These are phyloP conservation scores for Ophiostoma triangulosporum DNA, from an alignment of 2,329 filamentous ascomycete species.

Conservation along the genomic window DNA sequence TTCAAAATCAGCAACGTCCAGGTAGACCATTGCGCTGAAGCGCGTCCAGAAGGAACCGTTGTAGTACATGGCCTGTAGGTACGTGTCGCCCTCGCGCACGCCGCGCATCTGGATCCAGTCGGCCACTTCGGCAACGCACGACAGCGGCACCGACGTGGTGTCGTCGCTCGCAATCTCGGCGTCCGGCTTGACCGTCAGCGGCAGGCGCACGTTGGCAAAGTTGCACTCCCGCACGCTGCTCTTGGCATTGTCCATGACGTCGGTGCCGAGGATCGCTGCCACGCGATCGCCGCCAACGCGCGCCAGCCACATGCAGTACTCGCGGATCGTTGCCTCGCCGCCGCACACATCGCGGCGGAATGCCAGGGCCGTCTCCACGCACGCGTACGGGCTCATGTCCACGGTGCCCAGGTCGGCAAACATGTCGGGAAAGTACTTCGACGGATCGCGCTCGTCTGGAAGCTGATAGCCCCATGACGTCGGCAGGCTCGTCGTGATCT, in stretches of 20 bases:
- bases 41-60: slow-evolving; percentile 44
- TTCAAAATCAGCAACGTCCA: slow-evolving; percentile 51
- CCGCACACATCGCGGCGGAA: slow-evolving; percentile 49
- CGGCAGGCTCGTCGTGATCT: slow-evolving; percentile 53
- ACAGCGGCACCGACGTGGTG: slow-evolving; percentile 9
- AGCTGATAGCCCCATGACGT: slow-evolving; percentile 52
- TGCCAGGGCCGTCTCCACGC: slow-evolving; percentile 45
- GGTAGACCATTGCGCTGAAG: slow-evolving; percentile 52
- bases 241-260: slow-evolving; percentile 43
- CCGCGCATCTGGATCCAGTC: slow-evolving; percentile 8
- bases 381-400: slow-evolving; percentile 50
- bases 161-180: slow-evolving; percentile 1
- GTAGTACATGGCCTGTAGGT: slow-evolving; percentile 43
- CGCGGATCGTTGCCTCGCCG: slow-evolving; percentile 48
- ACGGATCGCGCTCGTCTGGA: slow-evolving; percentile 2
- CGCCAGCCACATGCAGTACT: slow-evolving; percentile 43
- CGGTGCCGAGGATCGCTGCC: slow-evolving; percentile 45
- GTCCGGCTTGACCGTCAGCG: slow-evolving; percentile 20
- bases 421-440: slow-evolving; percentile 39
- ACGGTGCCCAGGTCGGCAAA: slow-evolving; percentile 56
- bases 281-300: slow-evolving; percentile 40
- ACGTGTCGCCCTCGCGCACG: slow-evolving; percentile 35
- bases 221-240: slow-evolving; percentile 39
- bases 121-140: slow-evolving; percentile 15
- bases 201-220: slow-evolving; percentile 51